These are phyloP conservation scores for Verbascum thapsus DNA, from an alignment of 257 asterid genomes.

Conservation along the genomic window DNA sequence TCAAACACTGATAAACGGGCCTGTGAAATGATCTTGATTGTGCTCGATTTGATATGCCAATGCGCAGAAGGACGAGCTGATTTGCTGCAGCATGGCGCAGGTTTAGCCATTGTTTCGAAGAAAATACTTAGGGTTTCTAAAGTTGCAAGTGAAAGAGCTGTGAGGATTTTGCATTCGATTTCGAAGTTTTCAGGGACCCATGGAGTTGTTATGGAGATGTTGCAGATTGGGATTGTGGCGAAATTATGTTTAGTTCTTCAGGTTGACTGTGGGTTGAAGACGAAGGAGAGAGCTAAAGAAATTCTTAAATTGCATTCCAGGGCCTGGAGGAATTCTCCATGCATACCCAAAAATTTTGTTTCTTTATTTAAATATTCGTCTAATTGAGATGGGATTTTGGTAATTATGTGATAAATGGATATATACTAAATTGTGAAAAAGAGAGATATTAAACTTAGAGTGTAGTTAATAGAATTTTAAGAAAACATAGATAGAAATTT, in stretches of 20 bases:
- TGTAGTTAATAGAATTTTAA: too few species aligned
- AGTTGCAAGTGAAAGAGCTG: constrained; percentile 62
- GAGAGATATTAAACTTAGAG: too few species aligned
- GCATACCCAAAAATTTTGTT: constrained; percentile 50
- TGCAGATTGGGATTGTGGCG: constrained; percentile 67
- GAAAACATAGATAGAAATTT: too few species aligned
- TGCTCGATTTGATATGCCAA: constrained; percentile 65
- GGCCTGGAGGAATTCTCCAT: constrained; percentile 68
- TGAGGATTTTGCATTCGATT: constrained; percentile 63
- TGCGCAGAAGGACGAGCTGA: constrained; percentile 90
- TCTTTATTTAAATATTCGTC: constrained; percentile 55
- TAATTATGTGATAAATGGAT: too few species aligned
- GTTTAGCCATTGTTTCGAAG: constrained; percentile 76
- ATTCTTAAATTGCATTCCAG: constrained; percentile 60
- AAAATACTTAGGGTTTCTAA: constrained; percentile 78
- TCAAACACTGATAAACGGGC: constrained; percentile 39
- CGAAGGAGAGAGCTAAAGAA: constrained; percentile 66
- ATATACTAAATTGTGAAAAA: too few species aligned
- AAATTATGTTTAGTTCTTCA: constrained; percentile 70
- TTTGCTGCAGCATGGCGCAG: constrained; percentile 68
- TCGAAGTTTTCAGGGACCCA: constrained; percentile 56
- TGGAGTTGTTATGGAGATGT: constrained; percentile 61
- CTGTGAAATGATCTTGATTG: constrained; percentile 48
- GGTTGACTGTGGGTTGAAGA: constrained; percentile 64
- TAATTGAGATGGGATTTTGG: constrained; percentile 1